Evolutionary conservation across 768 basidiomycete genomes (phyloP).

Genomic region (Calvatia gigantea): DNA sequence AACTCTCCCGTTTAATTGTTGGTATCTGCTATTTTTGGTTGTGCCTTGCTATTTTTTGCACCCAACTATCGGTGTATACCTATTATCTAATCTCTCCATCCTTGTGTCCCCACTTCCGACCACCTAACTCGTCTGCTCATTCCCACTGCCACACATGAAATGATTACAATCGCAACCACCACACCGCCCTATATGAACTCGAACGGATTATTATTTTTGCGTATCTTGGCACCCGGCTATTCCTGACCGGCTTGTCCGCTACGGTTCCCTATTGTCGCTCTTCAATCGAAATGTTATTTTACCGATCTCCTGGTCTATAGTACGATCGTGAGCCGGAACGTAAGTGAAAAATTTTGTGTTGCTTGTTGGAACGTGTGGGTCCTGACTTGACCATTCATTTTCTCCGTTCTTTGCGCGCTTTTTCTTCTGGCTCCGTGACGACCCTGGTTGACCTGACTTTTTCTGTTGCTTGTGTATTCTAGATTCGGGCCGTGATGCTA

Average conservation of each 20-base stretch:
- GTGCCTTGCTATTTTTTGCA: too few relatives aligned
- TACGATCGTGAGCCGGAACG: slow-evolving; percentile 9
- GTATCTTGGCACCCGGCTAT: too few relatives aligned
- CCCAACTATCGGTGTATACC: too few relatives aligned
- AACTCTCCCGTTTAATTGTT: too few relatives aligned
- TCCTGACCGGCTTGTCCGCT: background rate
- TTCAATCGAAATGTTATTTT: background rate
- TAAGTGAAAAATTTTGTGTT: slow-evolving; percentile 3
- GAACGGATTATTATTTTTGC: too few relatives aligned
- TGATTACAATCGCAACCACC: too few relatives aligned
- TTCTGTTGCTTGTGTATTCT: background rate
- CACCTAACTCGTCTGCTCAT: too few relatives aligned
- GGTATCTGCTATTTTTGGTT: too few relatives aligned
- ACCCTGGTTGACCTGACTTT: background rate
- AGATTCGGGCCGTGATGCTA: slow-evolving; percentile 11
- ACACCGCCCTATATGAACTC: too few relatives aligned
- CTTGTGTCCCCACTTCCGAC: too few relatives aligned
- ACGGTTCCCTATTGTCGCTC: background rate
- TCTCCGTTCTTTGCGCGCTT: background rate
- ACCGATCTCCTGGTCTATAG: background rate
- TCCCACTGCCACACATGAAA: too few relatives aligned
- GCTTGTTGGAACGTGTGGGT: background rate
- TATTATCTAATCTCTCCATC: too few relatives aligned
- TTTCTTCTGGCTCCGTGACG: background rate
- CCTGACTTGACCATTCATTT: background rate